Percentiles rank a stretch among this genome's conserved stretches.
Evolutionary conservation across 164 flowering plant genomes (phyloP).

Genomic region (Warburgia ugandensis): DNA sequence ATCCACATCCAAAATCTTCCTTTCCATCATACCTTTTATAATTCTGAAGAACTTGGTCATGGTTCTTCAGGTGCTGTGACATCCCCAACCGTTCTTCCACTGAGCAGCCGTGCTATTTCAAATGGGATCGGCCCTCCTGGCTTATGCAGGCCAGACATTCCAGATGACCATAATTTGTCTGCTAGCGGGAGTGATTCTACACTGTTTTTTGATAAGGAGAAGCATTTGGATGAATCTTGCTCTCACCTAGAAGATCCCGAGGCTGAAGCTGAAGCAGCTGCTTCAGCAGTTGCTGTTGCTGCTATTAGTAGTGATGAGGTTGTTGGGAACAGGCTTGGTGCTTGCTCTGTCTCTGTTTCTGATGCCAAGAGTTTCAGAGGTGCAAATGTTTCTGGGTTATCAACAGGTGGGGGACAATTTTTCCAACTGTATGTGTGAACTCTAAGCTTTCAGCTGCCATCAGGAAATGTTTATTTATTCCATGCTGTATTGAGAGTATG

Average conservation of each 20-base stretch:
- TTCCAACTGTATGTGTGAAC: not conserved
- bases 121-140: conserved; percentile 56
- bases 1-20: not conserved
- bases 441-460: not conserved
- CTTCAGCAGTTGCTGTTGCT: conserved; percentile 94
- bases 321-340: conserved; percentile 41
- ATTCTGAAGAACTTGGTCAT: not conserved
- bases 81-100: conserved; percentile 73
- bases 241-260: conserved; percentile 57
- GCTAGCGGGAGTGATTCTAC: conserved; percentile 36
- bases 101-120: conserved; percentile 44
- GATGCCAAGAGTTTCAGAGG: conserved; percentile 49
- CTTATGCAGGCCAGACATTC: conserved; percentile 39
- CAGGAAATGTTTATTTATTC: not conserved
- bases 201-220: conserved; percentile 55
- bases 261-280: conserved; percentile 74
- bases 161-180: conserved; percentile 37
- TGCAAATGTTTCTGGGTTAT: conserved; percentile 32
- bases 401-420: conserved; percentile 21
- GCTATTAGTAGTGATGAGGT: conserved; percentile 74
- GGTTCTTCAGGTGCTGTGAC: conserved; percentile 80
- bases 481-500: not conserved
- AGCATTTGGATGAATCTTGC: conserved; percentile 41
- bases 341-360: conserved; percentile 35
- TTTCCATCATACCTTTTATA: not conserved